Evolutionary conservation across 2,329 filamentous ascomycete genomes (phyloP), one percentile per base, ranked within the genome.

Genomic region (Ascosphaera pollenicola): DNA sequence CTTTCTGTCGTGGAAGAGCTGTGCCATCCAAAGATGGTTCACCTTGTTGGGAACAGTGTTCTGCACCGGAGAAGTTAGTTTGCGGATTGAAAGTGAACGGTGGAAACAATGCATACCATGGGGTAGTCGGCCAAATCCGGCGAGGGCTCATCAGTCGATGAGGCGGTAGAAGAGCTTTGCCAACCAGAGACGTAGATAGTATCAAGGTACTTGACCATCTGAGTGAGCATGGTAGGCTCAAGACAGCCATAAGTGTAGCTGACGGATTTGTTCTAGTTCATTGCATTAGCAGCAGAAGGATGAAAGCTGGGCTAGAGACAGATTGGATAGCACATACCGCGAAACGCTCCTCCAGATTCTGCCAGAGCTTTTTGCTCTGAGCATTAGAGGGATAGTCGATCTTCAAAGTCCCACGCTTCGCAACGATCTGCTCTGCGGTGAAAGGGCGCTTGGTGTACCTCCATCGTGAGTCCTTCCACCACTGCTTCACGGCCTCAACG

Each of bases 21-120:
- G 89, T 11, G 89, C 87, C 74, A 91, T 85, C 73, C 92, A 98
- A 39, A 98, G 73, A 56, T 98, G 89, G 54, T 81, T 74, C 47
- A 98, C 89, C 63, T 98, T 98, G 69, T 95, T 93, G 39, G 89
- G 89, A 17, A 98, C 89, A 35, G 89, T 98, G 48, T 89, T 93
- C 82, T 89, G 44, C 19, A 38, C n/a, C n/a, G n/a, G n/a, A n/a
- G n/a, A n/a, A n/a, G n/a, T n/a, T n/a, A n/a, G n/a, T n/a, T n/a
- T n/a, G n/a, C n/a, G n/a, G n/a, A n/a, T n/a, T n/a, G n/a, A n/a
- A n/a, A n/a, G n/a, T n/a, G n/a, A n/a, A n/a, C n/a, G n/a, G n/a
- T n/a, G n/a, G n/a, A n/a, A n/a, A n/a, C n/a, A n/a, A n/a, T n/a
- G 43, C 73, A 61, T 52, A 83, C 78, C 60, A 85, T 85, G 44